Evolutionary conservation across 371 early-diverging fungal species (phyloP).

Genomic region (Apophysomyces sp.): DNA sequence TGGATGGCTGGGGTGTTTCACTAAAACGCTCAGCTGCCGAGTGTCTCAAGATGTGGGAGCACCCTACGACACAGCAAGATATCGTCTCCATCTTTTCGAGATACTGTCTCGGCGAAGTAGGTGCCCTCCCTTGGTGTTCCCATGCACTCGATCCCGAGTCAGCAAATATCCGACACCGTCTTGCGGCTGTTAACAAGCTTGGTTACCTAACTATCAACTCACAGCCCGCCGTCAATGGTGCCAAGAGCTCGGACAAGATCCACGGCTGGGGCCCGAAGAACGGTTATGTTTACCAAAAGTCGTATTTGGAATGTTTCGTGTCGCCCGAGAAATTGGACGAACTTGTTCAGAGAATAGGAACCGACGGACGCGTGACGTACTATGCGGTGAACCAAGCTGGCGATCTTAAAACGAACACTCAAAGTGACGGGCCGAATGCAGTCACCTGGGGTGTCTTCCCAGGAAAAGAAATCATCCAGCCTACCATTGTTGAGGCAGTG

Average conservation of each 20-base stretch:
- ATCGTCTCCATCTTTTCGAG: conserved; percentile 74
- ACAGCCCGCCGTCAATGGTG: conserved; percentile 96
- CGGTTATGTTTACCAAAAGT: conserved; percentile 97
- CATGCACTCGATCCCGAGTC: conserved; percentile 84
- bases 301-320: conserved; percentile 96
- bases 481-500: conserved; percentile 91
- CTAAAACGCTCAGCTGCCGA: conserved; percentile 69
- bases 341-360: conserved; percentile 66
- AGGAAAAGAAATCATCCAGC: conserved; percentile 96
- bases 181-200: conserved; percentile 71
- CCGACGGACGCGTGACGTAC: conserved; percentile 77
- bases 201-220: conserved; percentile 96
- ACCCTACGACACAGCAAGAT: conserved; percentile 67
- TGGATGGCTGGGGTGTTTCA: conserved; percentile 88
- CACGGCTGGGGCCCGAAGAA: conserved; percentile 98
- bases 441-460: conserved; percentile 99
- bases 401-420: conserved; percentile 83
- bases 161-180: conserved; percentile 65
- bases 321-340: conserved; percentile 68
- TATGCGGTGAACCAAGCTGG: conserved; percentile 91
- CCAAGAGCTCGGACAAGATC: conserved; percentile 70
- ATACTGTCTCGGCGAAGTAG: conserved; percentile 79
- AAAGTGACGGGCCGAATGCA: conserved; percentile 86
- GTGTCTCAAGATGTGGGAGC: conserved; percentile 77
- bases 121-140: conserved; percentile 92